These are phyloP conservation scores for Arthrobotrys megalospora DNA, from an alignment of 2,329 filamentous ascomycete genomes.

Conservation along the genomic window DNA sequence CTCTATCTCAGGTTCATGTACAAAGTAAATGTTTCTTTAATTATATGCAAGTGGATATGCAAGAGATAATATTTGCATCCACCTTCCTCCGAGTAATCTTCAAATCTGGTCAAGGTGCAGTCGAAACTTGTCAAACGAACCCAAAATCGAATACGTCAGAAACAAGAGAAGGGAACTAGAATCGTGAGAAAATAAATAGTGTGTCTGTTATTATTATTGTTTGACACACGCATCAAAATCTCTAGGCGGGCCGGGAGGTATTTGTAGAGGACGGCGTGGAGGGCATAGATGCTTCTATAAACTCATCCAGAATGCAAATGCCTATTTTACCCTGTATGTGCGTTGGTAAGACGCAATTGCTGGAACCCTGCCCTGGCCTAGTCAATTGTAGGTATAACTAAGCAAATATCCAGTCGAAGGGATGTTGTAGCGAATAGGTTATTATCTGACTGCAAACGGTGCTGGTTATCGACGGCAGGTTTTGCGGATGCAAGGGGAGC, in stretches of 20 bases:
- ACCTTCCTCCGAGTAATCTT: constrained; percentile 59
- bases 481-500: constrained; percentile 56
- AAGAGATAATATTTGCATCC: constrained; percentile 61
- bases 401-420: constrained; percentile 51
- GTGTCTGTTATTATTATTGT: constrained; percentile 38
- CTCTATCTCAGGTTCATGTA: constrained; percentile 58
- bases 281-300: constrained; percentile 46
- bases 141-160: constrained; percentile 39
- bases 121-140: constrained; percentile 50
- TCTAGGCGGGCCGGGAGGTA: constrained; percentile 44
- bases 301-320: constrained; percentile 53
- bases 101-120: constrained; percentile 52
- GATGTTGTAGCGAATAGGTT: constrained; percentile 21
- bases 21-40: constrained; percentile 22
- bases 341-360: constrained; percentile 58
- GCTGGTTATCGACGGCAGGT: constrained; percentile 47
- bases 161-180: constrained; percentile 30
- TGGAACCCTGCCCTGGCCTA: constrained; percentile 50
- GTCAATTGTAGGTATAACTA: constrained; percentile 52
- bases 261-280: constrained; percentile 45
- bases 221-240: constrained; percentile 45
- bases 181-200: constrained; percentile 30
- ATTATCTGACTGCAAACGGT: constrained; percentile 54
- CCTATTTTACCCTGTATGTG: constrained; percentile 59
- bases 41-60: constrained; percentile 60